These are phyloP conservation scores for Daldinia concentrica DNA, from an alignment of 495 filamentous ascomycete genomes.

Conservation along the genomic window DNA sequence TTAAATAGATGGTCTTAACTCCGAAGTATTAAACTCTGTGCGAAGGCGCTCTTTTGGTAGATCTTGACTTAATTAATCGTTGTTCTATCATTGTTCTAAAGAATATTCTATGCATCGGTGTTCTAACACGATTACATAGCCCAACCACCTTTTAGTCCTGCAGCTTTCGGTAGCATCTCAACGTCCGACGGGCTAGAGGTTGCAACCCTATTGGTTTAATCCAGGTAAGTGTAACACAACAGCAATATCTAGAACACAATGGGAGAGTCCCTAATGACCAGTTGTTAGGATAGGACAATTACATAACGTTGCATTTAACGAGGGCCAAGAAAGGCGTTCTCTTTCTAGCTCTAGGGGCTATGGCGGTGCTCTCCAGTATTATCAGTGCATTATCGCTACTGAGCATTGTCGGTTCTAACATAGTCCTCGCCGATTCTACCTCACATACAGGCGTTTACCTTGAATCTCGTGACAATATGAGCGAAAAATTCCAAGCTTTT, in stretches of 20 bases:
- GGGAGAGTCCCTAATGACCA: not conserved
- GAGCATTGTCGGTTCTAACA: not conserved
- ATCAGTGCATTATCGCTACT: not conserved
- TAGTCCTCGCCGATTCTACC: not conserved
- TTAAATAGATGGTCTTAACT: not conserved
- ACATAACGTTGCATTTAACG: not conserved
- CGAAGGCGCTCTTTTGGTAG: not conserved
- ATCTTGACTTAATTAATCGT: constrained; percentile 1
- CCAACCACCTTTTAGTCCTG: not conserved
- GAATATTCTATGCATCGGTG: not conserved
- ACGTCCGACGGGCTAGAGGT: not conserved
- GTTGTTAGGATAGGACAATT: not conserved
- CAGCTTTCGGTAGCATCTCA: not conserved
- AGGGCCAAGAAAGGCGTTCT: not conserved
- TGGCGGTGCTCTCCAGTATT: not conserved
- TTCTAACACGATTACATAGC: not conserved
- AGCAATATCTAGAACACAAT: not conserved
- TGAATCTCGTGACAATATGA: not conserved
- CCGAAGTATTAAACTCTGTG: not conserved
- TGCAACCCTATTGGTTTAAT: constrained; percentile 1
- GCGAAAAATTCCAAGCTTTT: not conserved
- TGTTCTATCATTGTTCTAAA: not conserved
- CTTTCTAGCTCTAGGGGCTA: not conserved
- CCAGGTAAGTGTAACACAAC: not conserved
- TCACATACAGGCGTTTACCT: not conserved